phyloP scores from a whole-genome alignment of 306 rosid species.

The Sindora glabra region DNA sequence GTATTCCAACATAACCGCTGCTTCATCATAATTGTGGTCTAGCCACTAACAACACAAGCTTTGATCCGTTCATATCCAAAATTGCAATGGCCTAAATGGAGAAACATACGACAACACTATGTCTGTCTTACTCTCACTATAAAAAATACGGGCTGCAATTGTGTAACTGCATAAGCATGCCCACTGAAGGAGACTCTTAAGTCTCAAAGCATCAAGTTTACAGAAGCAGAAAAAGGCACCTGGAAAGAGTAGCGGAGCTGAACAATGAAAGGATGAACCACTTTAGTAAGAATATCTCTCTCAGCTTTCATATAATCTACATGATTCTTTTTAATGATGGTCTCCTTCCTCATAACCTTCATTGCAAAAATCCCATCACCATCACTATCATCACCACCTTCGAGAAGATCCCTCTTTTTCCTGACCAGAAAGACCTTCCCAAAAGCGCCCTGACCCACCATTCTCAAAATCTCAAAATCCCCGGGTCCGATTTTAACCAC shows the following conservation, averaged over 20 bases:
- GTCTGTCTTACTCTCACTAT: too few relatives aligned
- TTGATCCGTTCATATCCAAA: neutral
- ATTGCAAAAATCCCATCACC: constrained; percentile 70
- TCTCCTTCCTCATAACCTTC: constrained; percentile 95
- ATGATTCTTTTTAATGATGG: constrained; percentile 79
- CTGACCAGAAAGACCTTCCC: constrained; percentile 88
- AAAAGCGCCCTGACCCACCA: constrained; percentile 81
- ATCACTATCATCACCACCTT: neutral
- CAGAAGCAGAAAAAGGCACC: constrained; percentile 14
- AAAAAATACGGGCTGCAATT: too few relatives aligned
- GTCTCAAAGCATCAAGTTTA: neutral
- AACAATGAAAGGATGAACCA: constrained; percentile 80
- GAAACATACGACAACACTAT: too few relatives aligned
- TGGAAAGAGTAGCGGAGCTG: constrained; percentile 88
- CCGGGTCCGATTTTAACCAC: constrained; percentile 50
- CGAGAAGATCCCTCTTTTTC: constrained; percentile 20
- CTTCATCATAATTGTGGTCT: neutral
- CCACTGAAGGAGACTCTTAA: too few relatives aligned
- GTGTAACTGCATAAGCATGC: too few relatives aligned
- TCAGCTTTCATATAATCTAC: constrained; percentile 94
- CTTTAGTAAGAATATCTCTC: constrained; percentile 90
- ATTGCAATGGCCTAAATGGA: neutral
- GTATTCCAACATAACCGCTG: neutral
- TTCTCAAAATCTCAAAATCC: constrained; percentile 73
- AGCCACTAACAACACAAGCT: neutral